phyloP scores from a whole-genome alignment of 2,329 filamentous ascomycete species.

The Pseudocercospora fuligena region DNA sequence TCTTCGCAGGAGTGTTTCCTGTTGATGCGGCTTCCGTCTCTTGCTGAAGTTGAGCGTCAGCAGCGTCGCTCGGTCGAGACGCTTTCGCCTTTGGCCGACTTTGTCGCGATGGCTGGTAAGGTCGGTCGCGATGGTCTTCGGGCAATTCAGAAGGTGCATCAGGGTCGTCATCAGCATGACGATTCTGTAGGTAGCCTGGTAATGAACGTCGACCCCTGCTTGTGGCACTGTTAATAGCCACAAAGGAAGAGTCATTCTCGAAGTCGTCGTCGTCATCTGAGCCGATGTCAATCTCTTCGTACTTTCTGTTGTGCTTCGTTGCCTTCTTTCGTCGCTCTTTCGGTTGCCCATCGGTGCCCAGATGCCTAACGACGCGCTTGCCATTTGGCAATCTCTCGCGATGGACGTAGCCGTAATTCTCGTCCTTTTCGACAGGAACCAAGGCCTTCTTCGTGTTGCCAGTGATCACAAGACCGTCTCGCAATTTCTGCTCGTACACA shows the following conservation, averaged over 20 bases:
- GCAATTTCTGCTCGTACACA: conserved; percentile 44
- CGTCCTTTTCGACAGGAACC: conserved; percentile 40
- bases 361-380: conserved; percentile 27
- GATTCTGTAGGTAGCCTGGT: conserved; percentile 48
- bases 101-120: conserved; percentile 3
- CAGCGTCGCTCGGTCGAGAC: conserved; percentile 11
- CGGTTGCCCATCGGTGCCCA: conserved; percentile 23
- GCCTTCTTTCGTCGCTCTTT: conserved; percentile 31
- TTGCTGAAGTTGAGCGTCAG: conserved; percentile 23
- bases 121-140: conserved; percentile 46
- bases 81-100: conserved; percentile 13
- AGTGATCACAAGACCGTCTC: conserved; percentile 35
- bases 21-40: conserved; percentile 19
- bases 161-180: conserved; percentile 45
- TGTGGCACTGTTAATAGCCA: conserved; percentile 23
- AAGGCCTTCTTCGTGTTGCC: conserved; percentile 40
- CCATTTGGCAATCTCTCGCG: conserved; percentile 41
- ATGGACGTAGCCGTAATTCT: conserved; percentile 38
- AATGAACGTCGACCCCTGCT: conserved; percentile 29
- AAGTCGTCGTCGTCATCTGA: conserved; percentile 48
- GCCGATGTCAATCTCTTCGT: conserved; percentile 54
- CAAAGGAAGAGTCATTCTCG: conserved; percentile 19
- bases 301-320: conserved; percentile 34
- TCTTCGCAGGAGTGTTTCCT: conserved; percentile 9
- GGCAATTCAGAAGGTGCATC: conserved; percentile 52